These are phyloP conservation scores for Apiospora koreana DNA, from an alignment of 2,329 filamentous ascomycete species.

Conservation along the genomic window DNA sequence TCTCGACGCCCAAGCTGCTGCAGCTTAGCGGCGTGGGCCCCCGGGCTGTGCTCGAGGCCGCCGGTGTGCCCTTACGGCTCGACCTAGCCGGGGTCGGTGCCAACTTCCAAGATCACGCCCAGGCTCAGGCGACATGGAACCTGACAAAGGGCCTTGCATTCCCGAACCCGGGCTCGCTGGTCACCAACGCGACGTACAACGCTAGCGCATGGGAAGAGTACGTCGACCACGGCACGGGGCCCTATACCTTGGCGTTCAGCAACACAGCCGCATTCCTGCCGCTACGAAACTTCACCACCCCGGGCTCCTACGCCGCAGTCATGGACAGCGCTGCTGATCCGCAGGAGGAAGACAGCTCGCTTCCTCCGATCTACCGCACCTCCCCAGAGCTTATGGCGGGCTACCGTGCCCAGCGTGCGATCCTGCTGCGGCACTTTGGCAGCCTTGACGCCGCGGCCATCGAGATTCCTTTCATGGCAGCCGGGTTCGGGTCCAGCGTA, in stretches of 20 bases:
- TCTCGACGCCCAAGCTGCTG: slow-evolving; percentile 35
- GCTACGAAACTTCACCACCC: slow-evolving; percentile 24
- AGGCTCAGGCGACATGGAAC: slow-evolving; percentile 18
- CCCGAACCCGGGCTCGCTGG: slow-evolving; percentile 12
- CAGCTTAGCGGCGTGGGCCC: slow-evolving; percentile 39
- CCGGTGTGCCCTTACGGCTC: slow-evolving; percentile 14
- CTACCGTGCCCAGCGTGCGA: slow-evolving; percentile 17
- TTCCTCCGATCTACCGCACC: slow-evolving; percentile 22
- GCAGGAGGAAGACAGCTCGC: slow-evolving; percentile 18
- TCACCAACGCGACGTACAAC: slow-evolving; percentile 22
- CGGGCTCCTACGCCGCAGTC: slow-evolving; percentile 8
- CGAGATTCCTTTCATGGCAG: slow-evolving; percentile 13
- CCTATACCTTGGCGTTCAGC: slow-evolving; percentile 25
- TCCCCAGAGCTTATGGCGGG: slow-evolving; percentile 22
- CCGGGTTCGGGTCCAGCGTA: slow-evolving; percentile 16
- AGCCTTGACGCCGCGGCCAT: background rate
- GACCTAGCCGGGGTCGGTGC: slow-evolving; percentile 22
- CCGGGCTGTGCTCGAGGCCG: slow-evolving; percentile 13
- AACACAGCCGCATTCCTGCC: slow-evolving; percentile 24
- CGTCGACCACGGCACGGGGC: slow-evolving; percentile 22
- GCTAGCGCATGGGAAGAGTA: slow-evolving; percentile 25
- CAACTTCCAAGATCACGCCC: slow-evolving; percentile 26
- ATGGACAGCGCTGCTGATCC: slow-evolving; percentile 17
- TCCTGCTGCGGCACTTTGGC: slow-evolving; percentile 8
- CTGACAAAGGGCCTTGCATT: background rate